These are phyloP conservation scores for Globisporangium perplexum DNA, from an alignment of 352 stramenopile species.

Conservation along the genomic window DNA sequence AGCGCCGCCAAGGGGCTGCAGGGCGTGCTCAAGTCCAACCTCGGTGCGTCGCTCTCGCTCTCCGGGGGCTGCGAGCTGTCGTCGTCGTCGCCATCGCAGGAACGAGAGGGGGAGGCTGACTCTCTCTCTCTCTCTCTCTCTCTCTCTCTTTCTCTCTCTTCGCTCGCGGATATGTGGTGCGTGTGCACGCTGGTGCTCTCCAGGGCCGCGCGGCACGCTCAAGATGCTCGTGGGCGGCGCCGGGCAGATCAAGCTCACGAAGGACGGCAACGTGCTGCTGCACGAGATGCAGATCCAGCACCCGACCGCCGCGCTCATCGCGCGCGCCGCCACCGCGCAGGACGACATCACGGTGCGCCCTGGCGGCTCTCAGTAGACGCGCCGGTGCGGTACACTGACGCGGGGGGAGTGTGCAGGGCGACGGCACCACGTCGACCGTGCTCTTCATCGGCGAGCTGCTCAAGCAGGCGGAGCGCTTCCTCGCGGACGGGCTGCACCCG, in stretches of 20 bases:
- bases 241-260: slow-evolving; percentile 99
- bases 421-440: slow-evolving; percentile 98
- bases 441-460: slow-evolving; percentile 98
- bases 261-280: slow-evolving; percentile 98
- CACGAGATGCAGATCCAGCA: slow-evolving; percentile 99
- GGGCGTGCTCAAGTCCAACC: slow-evolving; percentile 92
- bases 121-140: no score
- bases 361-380: no score
- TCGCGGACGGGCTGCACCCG: slow-evolving; percentile 96
- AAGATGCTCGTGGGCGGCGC: slow-evolving; percentile 99
- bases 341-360: slow-evolving; percentile 82
- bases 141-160: no score
- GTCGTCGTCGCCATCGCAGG: background rate
- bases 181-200: background rate
- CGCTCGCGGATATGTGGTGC: background rate
- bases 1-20: slow-evolving; percentile 96
- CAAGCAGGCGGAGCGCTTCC: slow-evolving; percentile 96
- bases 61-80: background rate
- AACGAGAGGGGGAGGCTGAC: background rate
- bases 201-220: slow-evolving; percentile 95
- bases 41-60: slow-evolving; percentile 43
- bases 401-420: no score
- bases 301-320: slow-evolving; percentile 98
- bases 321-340: slow-evolving; percentile 96
- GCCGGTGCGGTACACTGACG: no score